Conservation (phyloP, 2,329 filamentous ascomycete species). For the Colletotrichum camelliae region DNA sequence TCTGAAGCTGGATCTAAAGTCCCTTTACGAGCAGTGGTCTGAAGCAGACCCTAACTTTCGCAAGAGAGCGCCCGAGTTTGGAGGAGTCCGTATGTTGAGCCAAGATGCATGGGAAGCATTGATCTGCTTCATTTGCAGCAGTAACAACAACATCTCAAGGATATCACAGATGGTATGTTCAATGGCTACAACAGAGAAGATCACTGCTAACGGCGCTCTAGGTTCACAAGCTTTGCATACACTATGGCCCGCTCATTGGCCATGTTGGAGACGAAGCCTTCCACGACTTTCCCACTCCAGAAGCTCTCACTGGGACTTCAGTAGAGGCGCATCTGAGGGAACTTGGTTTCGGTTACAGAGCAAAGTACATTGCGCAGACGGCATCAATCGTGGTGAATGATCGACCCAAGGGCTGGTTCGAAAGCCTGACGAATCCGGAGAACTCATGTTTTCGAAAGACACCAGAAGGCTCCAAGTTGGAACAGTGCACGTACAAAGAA, state of each 20-base stretch:
- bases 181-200: not conserved
- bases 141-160: slow-evolving; percentile 95
- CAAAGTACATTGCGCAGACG: slow-evolving; percentile 89
- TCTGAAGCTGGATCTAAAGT: slow-evolving; percentile 74
- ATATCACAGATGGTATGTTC: slow-evolving; percentile 87
- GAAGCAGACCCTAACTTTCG: slow-evolving; percentile 85
- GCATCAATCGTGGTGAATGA: slow-evolving; percentile 75
- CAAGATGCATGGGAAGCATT: slow-evolving; percentile 97
- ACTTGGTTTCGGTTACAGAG: slow-evolving; percentile 92
- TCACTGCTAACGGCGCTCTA: slow-evolving; percentile 29
- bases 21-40: slow-evolving; percentile 89
- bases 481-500: slow-evolving; percentile 69
- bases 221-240: slow-evolving; percentile 84
- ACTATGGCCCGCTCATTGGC: slow-evolving; percentile 82
- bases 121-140: slow-evolving; percentile 95
- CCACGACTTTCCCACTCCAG: slow-evolving; percentile 85
- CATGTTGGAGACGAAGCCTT: slow-evolving; percentile 73
- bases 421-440: slow-evolving; percentile 78
- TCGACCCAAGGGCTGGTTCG: slow-evolving; percentile 76
- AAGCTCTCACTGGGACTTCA: slow-evolving; percentile 71
- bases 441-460: slow-evolving; percentile 60
- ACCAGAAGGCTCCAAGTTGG: slow-evolving; percentile 48
- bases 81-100: slow-evolving; percentile 87
- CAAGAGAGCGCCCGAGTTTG: slow-evolving; percentile 84
- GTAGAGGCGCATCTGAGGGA: slow-evolving; percentile 82